Base-by-base conservation (phyloP, 1,284 basidiomycete species). In the Taiwanofungus camphoratus region DNA sequence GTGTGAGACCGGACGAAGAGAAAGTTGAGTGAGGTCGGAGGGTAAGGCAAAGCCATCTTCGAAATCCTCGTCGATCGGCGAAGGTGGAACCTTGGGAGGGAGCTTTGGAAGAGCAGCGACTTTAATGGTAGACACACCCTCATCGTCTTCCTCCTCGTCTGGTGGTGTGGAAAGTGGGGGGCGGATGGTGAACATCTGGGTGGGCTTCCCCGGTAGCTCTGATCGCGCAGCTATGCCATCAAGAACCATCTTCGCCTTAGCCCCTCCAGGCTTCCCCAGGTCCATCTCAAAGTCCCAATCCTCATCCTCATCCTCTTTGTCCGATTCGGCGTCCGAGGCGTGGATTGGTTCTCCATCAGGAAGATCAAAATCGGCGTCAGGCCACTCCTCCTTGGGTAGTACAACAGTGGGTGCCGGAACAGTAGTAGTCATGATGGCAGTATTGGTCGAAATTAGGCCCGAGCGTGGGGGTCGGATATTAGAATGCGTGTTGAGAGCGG, bases 281-380 rank as follows among this genome's bases (percentile, higher is more conserved):
- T 81, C 73, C 76, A 88, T 78, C 53, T 87, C 83, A 19, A 74
- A 49, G 54, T 90, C 87, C 87, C 87, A 88, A 58, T 89, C 85
- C 59, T 72, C 65, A 42, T 71, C 71, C 32, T 71, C 72, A 41
- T 74, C 75, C 45, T 85, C 79, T 65, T 74, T 82, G 66, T 82
- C 79, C 15, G 72, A 75, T 49, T 76, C 70, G 22, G 64, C 64
- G 48, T 70, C 69, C 20, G 70, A 71, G 22, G 77, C 63, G 52
- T 79, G 77, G 41, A 88, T 74, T 38, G 76, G 69, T 42, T 76
- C 74, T 40, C 76, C 86, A 42, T 89, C 86, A 40, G 82, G 80
- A 26, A 90, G 66, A 59, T 88, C 87, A 58, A 90, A 89, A 65
- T 90, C 87, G 47, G 83, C 82, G 62, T 90, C 86, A 41, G 75